phyloP scores from a whole-genome alignment of 75 land plant species.

The Sequoiadendron giganteum region DNA sequence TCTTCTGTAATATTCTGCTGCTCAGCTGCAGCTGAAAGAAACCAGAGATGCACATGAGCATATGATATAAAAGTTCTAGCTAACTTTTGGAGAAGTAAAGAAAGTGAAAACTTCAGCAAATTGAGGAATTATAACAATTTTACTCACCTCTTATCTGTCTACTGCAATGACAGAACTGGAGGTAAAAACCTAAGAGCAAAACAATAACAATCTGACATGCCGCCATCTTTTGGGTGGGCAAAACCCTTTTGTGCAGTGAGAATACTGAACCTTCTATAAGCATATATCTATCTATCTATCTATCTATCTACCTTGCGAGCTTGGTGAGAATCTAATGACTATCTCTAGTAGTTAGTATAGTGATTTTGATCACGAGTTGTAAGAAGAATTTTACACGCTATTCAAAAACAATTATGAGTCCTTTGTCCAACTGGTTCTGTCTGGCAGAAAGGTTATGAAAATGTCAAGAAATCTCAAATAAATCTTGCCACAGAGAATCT shows the following conservation, averaged over 20 bases:
- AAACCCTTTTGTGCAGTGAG: not conserved
- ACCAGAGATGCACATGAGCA: not conserved
- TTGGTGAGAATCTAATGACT: not conserved
- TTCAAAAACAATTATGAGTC: too few species aligned
- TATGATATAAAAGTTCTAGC: not conserved
- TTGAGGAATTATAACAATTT: not conserved
- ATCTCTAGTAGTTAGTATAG: not conserved
- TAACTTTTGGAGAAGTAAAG: not conserved
- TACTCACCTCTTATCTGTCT: not conserved
- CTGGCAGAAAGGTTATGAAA: not conserved
- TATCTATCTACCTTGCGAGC: too few species aligned
- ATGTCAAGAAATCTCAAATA: not conserved
- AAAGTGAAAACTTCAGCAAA: not conserved
- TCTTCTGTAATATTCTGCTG: not conserved
- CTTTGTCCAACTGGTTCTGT: too few species aligned
- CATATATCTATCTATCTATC: too few species aligned
- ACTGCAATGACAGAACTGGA: not conserved
- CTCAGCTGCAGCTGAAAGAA: not conserved
- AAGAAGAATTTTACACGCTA: too few species aligned
- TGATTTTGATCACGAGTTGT: too few species aligned
- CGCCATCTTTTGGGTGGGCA: not conserved
- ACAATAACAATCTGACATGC: not conserved
- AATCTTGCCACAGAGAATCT: not conserved
- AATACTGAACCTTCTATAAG: too few species aligned
- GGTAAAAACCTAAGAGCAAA: not conserved